phyloP scores from a whole-genome alignment of 192 early-diverging fungal genomes.

The Entomortierella parvispora region DNA sequence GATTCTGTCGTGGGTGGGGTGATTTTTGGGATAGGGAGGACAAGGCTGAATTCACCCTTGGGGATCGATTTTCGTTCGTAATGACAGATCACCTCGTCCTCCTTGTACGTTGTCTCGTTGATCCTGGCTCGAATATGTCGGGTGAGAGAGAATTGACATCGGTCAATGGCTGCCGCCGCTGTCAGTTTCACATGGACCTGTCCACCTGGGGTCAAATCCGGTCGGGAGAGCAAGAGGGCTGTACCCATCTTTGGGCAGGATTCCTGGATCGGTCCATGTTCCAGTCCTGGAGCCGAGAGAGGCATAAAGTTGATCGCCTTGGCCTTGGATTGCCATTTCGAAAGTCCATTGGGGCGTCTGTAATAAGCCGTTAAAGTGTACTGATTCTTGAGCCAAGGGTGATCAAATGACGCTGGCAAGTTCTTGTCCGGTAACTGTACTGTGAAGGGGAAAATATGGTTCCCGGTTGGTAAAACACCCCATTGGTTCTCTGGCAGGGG shows the following conservation, averaged over 20 bases:
- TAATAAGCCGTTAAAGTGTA: slow-evolving; percentile 49
- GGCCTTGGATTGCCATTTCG: slow-evolving; percentile 52
- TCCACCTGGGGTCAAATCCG: slow-evolving; percentile 44
- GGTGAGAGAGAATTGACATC: slow-evolving; percentile 45
- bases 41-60: slow-evolving; percentile 39
- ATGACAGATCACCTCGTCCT: slow-evolving; percentile 49
- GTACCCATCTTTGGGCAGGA: slow-evolving; percentile 51
- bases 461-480: slow-evolving; percentile 38
- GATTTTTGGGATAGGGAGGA: slow-evolving; percentile 42
- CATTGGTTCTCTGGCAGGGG: slow-evolving; percentile 44
- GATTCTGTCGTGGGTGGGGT: slow-evolving; percentile 46
- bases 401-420: slow-evolving; percentile 51
- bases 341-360: slow-evolving; percentile 48
- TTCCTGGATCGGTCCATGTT: slow-evolving; percentile 51
- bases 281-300: slow-evolving; percentile 36
- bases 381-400: slow-evolving; percentile 54
- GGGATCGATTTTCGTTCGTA: slow-evolving; percentile 50
- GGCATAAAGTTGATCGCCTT: slow-evolving; percentile 52
- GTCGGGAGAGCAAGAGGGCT: slow-evolving; percentile 32
- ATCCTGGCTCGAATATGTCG: slow-evolving; percentile 49
- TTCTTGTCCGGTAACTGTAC: slow-evolving; percentile 51
- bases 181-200: slow-evolving; percentile 44
- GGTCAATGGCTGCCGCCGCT: slow-evolving; percentile 45
- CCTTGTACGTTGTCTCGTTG: slow-evolving; percentile 46
- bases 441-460: slow-evolving; percentile 53